Evolutionary conservation across 192 early-diverging fungal genomes (phyloP).

Genomic region (Endogone sp.): DNA sequence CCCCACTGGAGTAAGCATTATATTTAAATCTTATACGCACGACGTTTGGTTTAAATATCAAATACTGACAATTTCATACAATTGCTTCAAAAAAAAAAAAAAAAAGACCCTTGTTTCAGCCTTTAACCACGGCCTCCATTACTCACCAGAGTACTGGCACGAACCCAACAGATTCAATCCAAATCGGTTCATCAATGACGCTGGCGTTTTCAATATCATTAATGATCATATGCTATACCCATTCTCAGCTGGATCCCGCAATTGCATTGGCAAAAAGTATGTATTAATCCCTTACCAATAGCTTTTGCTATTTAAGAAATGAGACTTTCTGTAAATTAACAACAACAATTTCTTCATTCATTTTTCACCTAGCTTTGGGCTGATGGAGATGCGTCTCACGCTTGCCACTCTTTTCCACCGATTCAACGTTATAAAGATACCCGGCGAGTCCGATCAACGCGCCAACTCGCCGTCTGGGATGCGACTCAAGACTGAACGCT

Average conservation of each 20-base stretch:
- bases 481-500: not conserved
- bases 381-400: not conserved
- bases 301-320: no score
- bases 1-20: not conserved
- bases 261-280: conserved; percentile 52
- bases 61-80: no score
- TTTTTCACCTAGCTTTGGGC: not conserved
- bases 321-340: no score
- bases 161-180: conserved; percentile 40
- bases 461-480: not conserved
- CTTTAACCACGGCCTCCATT: conserved; percentile 8
- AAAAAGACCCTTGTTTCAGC: conserved; percentile 6
- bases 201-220: conserved; percentile 6
- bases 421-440: not conserved
- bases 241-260: conserved; percentile 39
- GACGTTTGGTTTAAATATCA: no score
- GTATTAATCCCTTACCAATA: not conserved
- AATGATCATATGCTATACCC: conserved; percentile 41
- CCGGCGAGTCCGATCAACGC: not conserved
- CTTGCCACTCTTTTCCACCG: not conserved
- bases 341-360: not conserved
- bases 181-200: conserved; percentile 39
- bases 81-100: no score
- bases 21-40: no score
- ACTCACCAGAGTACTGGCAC: conserved; percentile 32